phyloP scores from a whole-genome alignment of 23 red algal species.

The Chondrus crispus region DNA sequence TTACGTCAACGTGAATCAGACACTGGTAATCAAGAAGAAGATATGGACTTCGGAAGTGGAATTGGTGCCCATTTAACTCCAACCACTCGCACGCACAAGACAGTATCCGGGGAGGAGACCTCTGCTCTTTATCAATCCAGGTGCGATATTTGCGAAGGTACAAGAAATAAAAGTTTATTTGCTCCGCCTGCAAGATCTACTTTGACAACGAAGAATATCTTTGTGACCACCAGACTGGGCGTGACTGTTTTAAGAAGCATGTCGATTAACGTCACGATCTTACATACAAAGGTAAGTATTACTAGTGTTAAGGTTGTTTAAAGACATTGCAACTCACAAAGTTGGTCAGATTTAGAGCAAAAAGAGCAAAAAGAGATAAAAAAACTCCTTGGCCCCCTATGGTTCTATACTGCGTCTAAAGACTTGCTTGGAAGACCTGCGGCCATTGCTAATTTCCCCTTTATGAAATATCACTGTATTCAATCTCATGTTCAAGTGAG shows the following conservation, averaged over 20 bases:
- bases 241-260: not conserved
- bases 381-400: not conserved
- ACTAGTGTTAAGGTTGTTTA: not conserved
- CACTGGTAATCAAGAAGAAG: not conserved
- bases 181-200: not conserved
- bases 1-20: not conserved
- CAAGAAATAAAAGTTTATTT: not conserved
- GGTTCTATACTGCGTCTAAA: not conserved
- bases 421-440: not conserved
- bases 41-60: not conserved
- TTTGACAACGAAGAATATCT: not conserved
- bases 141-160: not conserved
- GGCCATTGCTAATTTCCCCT: not conserved
- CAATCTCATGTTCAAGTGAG: not conserved
- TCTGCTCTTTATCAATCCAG: not conserved
- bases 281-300: not conserved
- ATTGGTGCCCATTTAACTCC: not conserved
- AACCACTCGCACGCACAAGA: not conserved
- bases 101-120: not conserved
- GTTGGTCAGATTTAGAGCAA: not conserved
- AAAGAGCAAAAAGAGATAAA: not conserved
- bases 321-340: not conserved
- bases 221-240: not conserved
- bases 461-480: not conserved
- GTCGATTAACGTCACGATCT: not conserved